Percentiles rank a stretch among this genome's conserved stretches.
These are phyloP conservation scores for Dryadomyces quercus-mongolicae DNA, from an alignment of 2,329 filamentous ascomycete species.

Conservation along the genomic window DNA sequence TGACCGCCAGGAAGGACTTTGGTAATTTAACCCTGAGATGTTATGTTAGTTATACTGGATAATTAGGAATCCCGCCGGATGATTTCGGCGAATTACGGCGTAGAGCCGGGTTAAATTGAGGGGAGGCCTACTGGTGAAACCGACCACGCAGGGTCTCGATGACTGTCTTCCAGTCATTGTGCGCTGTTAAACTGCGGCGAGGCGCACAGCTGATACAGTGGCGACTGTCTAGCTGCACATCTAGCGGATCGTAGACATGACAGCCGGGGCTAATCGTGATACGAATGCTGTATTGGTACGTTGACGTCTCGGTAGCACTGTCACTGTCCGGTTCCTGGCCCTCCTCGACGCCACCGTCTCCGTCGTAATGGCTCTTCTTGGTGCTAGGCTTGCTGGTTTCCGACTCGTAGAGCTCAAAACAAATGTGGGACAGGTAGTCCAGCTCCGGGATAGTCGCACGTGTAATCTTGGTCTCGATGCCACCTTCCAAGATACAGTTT, in stretches of 20 bases:
- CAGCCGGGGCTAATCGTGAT: conserved; percentile 94
- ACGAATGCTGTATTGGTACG: conserved; percentile 88
- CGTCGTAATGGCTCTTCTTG: neutral
- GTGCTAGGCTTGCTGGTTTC: conserved; percentile 49
- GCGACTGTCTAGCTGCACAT: conserved; percentile 90
- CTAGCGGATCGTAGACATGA: conserved; percentile 89
- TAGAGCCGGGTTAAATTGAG: neutral
- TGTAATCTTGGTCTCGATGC: conserved; percentile 92
- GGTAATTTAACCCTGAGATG: conserved; percentile 48
- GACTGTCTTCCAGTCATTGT: conserved; percentile 94
- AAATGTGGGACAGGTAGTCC: conserved; percentile 94
- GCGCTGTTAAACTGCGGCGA: conserved; percentile 77
- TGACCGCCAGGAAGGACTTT: conserved; percentile 54
- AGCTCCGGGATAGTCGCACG: conserved; percentile 92
- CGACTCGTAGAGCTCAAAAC: conserved; percentile 94
- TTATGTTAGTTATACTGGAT: neutral
- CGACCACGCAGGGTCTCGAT: conserved; percentile 90
- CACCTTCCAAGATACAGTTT: conserved; percentile 95
- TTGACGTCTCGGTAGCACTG: conserved; percentile 35
- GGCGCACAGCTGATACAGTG: conserved; percentile 93
- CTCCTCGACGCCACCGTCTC: neutral
- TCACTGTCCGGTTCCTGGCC: conserved; percentile 2
- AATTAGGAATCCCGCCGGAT: no score
- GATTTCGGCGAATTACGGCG: no score
- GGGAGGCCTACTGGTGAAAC: conserved; percentile 66